Evolutionary conservation across 192 early-diverging fungal species (phyloP).

Genomic region (Coemansia sp.): DNA sequence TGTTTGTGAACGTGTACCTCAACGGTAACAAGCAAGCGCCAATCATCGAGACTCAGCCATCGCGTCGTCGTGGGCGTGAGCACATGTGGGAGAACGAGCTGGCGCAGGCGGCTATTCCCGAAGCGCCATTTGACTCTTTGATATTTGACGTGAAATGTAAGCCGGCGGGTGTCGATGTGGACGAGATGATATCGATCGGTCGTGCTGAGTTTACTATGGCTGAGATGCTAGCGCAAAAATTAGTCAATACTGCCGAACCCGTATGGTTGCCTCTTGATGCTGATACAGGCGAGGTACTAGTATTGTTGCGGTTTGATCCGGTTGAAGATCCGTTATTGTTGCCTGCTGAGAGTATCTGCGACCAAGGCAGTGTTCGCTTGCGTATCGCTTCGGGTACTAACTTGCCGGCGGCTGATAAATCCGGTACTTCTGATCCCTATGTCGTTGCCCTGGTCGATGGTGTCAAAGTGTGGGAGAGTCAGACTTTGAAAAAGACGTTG

Average conservation of each 20-base stretch:
- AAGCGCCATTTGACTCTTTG: slow-evolving; percentile 40
- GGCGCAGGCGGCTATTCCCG: slow-evolving; percentile 50
- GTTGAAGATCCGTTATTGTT: slow-evolving; percentile 52
- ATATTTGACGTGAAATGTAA: slow-evolving; percentile 45
- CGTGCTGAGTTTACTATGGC: slow-evolving; percentile 49
- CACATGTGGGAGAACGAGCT: slow-evolving; percentile 58
- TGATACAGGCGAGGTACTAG: slow-evolving; percentile 57
- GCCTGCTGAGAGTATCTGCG: slow-evolving; percentile 56
- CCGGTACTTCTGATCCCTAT: slow-evolving; percentile 77
- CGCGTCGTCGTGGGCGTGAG: slow-evolving; percentile 51
- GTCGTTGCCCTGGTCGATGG: slow-evolving; percentile 68
- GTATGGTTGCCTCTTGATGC: slow-evolving; percentile 59
- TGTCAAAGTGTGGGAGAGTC: slow-evolving; percentile 70
- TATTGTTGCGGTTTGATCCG: slow-evolving; percentile 55
- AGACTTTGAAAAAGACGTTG: slow-evolving; percentile 72
- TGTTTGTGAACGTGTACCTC: slow-evolving; percentile 53
- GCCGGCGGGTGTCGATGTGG: slow-evolving; percentile 43
- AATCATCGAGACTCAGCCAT: slow-evolving; percentile 48
- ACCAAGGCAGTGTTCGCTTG: slow-evolving; percentile 70
- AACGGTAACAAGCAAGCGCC: slow-evolving; percentile 56
- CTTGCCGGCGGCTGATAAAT: slow-evolving; percentile 71
- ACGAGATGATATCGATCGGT: slow-evolving; percentile 59
- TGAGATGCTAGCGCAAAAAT: slow-evolving; percentile 50
- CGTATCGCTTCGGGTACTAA: slow-evolving; percentile 62
- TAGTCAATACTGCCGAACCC: slow-evolving; percentile 52